A percentile compares a stretch with the other conserved stretches of the same genome.
These are phyloP conservation scores for Russula griseocarnosa DNA, from an alignment of 768 basidiomycete species.

Conservation along the genomic window DNA sequence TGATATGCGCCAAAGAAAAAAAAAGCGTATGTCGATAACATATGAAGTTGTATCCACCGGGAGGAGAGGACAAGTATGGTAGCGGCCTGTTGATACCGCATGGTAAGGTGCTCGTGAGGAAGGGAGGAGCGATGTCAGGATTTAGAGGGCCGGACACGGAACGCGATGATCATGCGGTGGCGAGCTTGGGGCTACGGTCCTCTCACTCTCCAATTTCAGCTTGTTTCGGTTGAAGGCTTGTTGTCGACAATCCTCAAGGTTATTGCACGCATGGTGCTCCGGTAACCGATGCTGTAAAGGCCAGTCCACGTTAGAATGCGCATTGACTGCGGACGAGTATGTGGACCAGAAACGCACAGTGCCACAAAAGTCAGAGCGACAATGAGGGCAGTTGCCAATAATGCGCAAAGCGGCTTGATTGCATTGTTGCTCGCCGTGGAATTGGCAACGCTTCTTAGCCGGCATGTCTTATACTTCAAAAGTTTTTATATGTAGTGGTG, in stretches of 20 bases:
- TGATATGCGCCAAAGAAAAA: conserved; percentile 32
- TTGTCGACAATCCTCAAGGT: conserved; percentile 79
- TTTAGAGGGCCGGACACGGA: conserved; percentile 21
- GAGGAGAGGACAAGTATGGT: background rate
- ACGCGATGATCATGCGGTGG: conserved; percentile 53
- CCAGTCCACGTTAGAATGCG: conserved; percentile 23
- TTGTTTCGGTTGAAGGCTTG: conserved; percentile 88
- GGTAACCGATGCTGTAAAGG: conserved; percentile 73
- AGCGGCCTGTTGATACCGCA: background rate
- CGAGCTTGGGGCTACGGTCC: conserved; percentile 86
- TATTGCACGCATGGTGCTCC: conserved; percentile 81
- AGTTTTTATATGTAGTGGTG: too few species aligned
- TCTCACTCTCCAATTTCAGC: conserved; percentile 80
- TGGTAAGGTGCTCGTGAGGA: conserved; percentile 1
- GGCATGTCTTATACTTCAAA: conserved; percentile 60
- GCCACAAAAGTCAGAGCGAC: conserved; percentile 72
- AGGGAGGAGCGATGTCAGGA: conserved; percentile 8
- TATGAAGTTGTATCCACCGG: conserved; percentile 8
- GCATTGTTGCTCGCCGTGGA: conserved; percentile 55
- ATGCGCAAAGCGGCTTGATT: conserved; percentile 77
- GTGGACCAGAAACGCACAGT: conserved; percentile 45
- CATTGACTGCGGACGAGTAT: background rate
- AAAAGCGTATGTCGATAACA: conserved; percentile 28
- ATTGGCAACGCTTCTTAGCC: conserved; percentile 85
- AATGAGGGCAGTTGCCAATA: conserved; percentile 82